phyloP scores from a whole-genome alignment of 306 rosid genomes.

The Corylus americana region DNA sequence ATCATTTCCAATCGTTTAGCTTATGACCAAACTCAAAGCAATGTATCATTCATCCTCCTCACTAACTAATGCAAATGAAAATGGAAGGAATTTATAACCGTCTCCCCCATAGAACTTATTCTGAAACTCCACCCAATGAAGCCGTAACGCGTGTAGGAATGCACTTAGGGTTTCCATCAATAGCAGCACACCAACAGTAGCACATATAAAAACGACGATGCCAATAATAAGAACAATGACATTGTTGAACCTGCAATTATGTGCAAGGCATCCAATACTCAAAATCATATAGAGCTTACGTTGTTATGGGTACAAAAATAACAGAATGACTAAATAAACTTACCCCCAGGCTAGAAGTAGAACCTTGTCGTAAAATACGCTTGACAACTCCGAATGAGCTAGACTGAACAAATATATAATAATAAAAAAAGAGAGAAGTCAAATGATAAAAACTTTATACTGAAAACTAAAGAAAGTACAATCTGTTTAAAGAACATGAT shows the following conservation, averaged over 20 bases:
- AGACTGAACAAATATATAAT: constrained; percentile 51
- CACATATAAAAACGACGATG: constrained; percentile 64
- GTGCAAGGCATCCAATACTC: not conserved
- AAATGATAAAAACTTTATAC: not conserved
- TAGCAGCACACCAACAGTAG: constrained; percentile 88
- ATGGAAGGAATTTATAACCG: constrained; percentile 83
- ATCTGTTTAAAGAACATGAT: not conserved
- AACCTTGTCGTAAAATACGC: constrained; percentile 89
- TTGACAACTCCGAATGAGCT: constrained; percentile 94
- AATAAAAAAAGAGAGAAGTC: not conserved
- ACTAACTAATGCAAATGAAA: constrained; percentile 48
- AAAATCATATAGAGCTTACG: not conserved
- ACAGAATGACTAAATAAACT: constrained; percentile 5
- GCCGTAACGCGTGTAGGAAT: constrained; percentile 94
- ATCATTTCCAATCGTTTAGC: not conserved
- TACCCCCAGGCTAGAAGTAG: constrained; percentile 66
- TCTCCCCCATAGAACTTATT: constrained; percentile 92
- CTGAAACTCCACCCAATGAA: constrained; percentile 98
- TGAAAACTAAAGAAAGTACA: not conserved
- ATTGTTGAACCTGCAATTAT: constrained; percentile 62
- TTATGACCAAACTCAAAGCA: not conserved
- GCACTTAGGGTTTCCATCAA: constrained; percentile 95
- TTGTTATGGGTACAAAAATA: not conserved
- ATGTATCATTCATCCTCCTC: constrained; percentile 64
- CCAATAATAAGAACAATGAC: constrained; percentile 66